Evolutionary conservation across 1,139 yeast species (phyloP).

Genomic region (Pichia sp.): DNA sequence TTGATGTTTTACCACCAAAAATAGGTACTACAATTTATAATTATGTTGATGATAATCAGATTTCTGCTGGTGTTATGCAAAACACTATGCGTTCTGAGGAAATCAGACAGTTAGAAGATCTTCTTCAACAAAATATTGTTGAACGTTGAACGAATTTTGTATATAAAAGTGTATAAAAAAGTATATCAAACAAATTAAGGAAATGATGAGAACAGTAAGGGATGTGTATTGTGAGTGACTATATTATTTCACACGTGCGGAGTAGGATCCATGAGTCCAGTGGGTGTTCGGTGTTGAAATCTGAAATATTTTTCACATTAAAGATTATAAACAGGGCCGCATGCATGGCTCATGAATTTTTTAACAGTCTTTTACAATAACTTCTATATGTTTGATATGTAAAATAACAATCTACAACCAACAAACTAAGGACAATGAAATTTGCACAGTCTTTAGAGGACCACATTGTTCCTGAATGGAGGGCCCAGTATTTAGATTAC

Average conservation of each 20-base stretch:
- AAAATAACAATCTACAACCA: too few relatives aligned
- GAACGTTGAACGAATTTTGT: conserved; percentile 4
- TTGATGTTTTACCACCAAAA: conserved; percentile 62
- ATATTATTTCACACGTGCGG: too few relatives aligned
- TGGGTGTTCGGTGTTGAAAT: too few relatives aligned
- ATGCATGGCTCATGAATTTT: too few relatives aligned
- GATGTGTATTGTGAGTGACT: too few relatives aligned
- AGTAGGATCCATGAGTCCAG: too few relatives aligned
- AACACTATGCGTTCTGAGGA: conserved; percentile 22
- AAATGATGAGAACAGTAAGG: too few relatives aligned
- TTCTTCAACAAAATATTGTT: conserved; percentile 16
- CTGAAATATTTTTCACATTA: too few relatives aligned
- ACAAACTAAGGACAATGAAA: conserved; percentile 37
- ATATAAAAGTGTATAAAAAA: background rate
- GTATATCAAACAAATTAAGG: too few relatives aligned
- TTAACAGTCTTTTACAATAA: too few relatives aligned
- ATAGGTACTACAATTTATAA: conserved; percentile 35
- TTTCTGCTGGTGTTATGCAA: conserved; percentile 26
- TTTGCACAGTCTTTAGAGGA: conserved; percentile 55
- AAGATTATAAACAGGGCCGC: too few relatives aligned
- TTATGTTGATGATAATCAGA: conserved; percentile 33
- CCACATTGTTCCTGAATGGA: conserved; percentile 80
- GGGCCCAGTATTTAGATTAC: conserved; percentile 71
- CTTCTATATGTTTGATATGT: too few relatives aligned
- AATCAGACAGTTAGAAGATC: conserved; percentile 20